These are phyloP conservation scores for Carex parvula DNA, from an alignment of 176 grass and related monocot species.

Conservation along the genomic window DNA sequence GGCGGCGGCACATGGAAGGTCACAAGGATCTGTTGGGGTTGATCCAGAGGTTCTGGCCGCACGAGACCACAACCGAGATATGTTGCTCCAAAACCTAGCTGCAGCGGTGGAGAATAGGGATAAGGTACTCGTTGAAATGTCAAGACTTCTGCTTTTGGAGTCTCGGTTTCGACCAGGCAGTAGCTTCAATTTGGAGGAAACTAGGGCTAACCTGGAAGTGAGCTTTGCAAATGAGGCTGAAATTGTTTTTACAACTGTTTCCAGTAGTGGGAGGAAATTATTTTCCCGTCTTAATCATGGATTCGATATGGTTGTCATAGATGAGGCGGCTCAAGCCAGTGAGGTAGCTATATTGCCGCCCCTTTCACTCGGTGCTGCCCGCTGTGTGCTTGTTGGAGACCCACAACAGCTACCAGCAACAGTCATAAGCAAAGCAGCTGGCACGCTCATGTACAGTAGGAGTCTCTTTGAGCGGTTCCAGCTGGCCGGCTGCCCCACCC, in stretches of 20 bases:
- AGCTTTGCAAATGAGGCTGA: constrained; percentile 99
- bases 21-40: constrained; percentile 95
- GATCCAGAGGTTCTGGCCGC: constrained; percentile 89
- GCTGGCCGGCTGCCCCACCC: constrained; percentile 87
- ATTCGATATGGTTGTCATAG: constrained; percentile 99
- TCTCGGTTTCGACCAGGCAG: constrained; percentile 66
- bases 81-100: constrained; percentile 79
- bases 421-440: constrained; percentile 99
- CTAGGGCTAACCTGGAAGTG: constrained; percentile 85
- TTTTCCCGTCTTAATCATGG: constrained; percentile 97
- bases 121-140: constrained; percentile 98
- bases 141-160: constrained; percentile 80
- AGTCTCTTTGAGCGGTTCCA: constrained; percentile 99
- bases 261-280: constrained; percentile 88
- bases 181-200: constrained; percentile 96
- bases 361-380: constrained; percentile 84
- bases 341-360: constrained; percentile 92
- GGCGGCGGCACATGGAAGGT: constrained; percentile 68
- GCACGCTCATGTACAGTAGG: constrained; percentile 91
- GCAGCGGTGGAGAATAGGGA: constrained; percentile 83
- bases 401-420: constrained; percentile 98
- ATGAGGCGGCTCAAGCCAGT: constrained; percentile 98
- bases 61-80: constrained; percentile 78
- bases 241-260: constrained; percentile 99
- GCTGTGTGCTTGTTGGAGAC: constrained; percentile 97